Percentiles rank a stretch among this genome's conserved stretches.
Evolutionary conservation across 1,284 basidiomycete genomes (phyloP).

Genomic region (Irpex lacteus): DNA sequence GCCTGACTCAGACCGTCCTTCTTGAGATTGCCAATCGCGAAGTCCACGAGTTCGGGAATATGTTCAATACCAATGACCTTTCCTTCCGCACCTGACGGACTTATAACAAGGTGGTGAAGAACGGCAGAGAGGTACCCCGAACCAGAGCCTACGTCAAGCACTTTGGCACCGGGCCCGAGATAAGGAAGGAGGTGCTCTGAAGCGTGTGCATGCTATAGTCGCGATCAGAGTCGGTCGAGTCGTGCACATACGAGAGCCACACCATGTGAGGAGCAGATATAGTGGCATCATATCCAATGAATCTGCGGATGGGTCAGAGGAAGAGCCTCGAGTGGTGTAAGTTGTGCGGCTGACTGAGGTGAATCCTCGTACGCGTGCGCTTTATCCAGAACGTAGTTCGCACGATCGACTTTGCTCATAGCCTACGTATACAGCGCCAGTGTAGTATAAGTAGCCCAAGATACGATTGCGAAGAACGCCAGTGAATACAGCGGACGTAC

Average conservation of each 20-base stretch:
- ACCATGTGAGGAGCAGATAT: constrained; percentile 94
- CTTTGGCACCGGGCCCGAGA: constrained; percentile 65
- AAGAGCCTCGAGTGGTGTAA: not conserved
- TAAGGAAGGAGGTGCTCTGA: constrained; percentile 70
- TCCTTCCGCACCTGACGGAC: constrained; percentile 35
- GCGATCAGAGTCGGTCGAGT: not conserved
- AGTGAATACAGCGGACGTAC: constrained; percentile 14
- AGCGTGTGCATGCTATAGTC: constrained; percentile 75
- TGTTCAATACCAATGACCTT: constrained; percentile 92
- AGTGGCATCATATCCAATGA: constrained; percentile 79
- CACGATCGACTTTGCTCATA: constrained; percentile 72
- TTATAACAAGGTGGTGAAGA: constrained; percentile 67
- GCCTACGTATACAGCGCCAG: constrained; percentile 41
- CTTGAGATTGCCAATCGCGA: constrained; percentile 67
- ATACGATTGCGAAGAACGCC: not conserved
- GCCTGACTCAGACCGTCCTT: constrained; percentile 63
- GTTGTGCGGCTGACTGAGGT: constrained; percentile 54
- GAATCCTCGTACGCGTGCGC: constrained; percentile 72
- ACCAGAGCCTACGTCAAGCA: constrained; percentile 82
- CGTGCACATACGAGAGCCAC: constrained; percentile 8
- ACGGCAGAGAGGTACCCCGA: constrained; percentile 80
- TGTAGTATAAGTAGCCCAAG: not conserved
- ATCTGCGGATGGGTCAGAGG: constrained; percentile 36
- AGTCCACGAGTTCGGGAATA: constrained; percentile 73
- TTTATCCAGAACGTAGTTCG: constrained; percentile 61